Conservation (phyloP, 768 basidiomycete genomes). For the Trametes gibbosa region DNA sequence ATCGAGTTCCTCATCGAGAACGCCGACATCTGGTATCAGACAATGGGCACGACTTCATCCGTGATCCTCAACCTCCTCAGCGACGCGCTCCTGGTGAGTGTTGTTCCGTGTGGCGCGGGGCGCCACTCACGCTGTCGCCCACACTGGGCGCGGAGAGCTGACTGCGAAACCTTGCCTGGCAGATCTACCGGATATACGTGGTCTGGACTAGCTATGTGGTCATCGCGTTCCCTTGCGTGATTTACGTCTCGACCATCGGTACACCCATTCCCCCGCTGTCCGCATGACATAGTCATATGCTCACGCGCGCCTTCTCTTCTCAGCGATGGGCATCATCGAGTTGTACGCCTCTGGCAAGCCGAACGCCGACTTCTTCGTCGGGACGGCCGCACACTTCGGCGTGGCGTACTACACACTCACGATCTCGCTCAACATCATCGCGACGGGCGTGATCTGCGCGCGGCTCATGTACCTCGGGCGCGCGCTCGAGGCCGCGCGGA, state of each 20-base stretch:
- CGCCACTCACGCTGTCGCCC: background rate
- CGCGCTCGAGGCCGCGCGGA: conserved; percentile 4
- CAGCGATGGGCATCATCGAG: conserved; percentile 21
- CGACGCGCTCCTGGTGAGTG: conserved; percentile 39
- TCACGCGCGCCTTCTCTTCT: background rate
- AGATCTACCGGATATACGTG: conserved; percentile 38
- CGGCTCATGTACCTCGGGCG: conserved; percentile 19
- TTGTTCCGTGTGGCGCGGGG: background rate
- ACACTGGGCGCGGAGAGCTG: background rate
- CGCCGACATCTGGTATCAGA: conserved; percentile 18
- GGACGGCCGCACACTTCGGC: conserved; percentile 12
- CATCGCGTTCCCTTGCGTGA: conserved; percentile 18
- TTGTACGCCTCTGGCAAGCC: conserved; percentile 15
- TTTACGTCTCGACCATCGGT: conserved; percentile 21
- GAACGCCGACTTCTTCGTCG: conserved; percentile 20
- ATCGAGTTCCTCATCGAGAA: conserved; percentile 31
- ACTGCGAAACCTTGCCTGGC: background rate
- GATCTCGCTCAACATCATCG: conserved; percentile 20
- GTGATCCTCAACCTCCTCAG: conserved; percentile 31
- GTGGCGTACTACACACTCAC: conserved; percentile 19
- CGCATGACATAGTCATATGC: background rate
- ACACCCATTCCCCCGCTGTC: background rate
- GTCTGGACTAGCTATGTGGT: conserved; percentile 28
- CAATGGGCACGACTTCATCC: conserved; percentile 13
- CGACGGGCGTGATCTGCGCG: conserved; percentile 20